phyloP scores from a whole-genome alignment of 1,284 basidiomycete species.

The Phaffia rhodozyma region DNA sequence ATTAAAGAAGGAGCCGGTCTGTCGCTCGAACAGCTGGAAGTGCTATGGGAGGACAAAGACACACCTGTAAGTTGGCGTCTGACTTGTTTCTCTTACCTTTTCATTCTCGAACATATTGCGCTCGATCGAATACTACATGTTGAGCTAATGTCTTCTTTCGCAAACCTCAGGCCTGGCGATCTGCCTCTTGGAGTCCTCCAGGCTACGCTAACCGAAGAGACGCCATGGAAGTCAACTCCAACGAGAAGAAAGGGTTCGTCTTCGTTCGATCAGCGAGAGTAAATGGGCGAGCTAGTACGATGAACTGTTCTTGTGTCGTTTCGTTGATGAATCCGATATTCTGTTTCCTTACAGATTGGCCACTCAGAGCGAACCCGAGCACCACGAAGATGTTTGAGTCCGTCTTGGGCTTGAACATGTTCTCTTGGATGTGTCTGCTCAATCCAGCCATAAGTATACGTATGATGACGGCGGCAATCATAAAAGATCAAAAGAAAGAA shows the following conservation, averaged over 20 bases:
- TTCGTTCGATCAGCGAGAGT: background rate
- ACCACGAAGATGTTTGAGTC: too few species aligned
- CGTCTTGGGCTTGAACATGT: too few species aligned
- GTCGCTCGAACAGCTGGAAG: slow-evolving; percentile 8
- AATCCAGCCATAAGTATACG: too few species aligned
- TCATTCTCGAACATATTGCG: too few species aligned
- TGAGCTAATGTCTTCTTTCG: background rate
- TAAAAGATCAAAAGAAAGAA: too few species aligned
- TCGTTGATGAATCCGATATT: too few species aligned
- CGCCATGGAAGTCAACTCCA: background rate
- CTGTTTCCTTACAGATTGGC: too few species aligned
- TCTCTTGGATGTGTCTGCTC: too few species aligned
- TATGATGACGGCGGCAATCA: too few species aligned
- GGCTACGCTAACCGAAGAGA: slow-evolving; percentile 5
- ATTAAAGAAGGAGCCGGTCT: slow-evolving; percentile 15
- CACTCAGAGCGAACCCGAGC: too few species aligned
- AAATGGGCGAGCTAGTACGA: background rate
- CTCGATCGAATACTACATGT: too few species aligned
- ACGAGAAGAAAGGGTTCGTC: slow-evolving; percentile 4
- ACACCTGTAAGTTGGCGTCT: background rate
- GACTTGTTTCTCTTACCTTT: too few species aligned
- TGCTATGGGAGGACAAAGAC: slow-evolving; percentile 8
- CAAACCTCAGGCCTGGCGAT: background rate
- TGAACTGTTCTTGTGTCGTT: background rate
- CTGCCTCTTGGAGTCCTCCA: slow-evolving; percentile 5